phyloP scores from a whole-genome alignment of 139 green algal species.

The Chlamydomonas incerta region DNA sequence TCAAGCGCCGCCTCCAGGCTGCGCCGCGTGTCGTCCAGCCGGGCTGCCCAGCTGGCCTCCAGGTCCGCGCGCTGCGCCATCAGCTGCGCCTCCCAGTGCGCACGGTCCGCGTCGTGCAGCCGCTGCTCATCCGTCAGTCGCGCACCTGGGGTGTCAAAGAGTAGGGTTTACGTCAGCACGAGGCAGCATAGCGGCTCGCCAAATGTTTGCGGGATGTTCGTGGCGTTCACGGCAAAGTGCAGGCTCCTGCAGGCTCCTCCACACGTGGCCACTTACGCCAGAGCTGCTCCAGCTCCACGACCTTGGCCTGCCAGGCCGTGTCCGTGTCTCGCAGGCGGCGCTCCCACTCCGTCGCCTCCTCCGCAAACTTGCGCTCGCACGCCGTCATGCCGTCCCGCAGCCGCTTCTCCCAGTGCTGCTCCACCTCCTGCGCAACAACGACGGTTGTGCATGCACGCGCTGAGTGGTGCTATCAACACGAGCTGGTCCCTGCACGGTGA shows the following conservation, averaged over 20 bases:
- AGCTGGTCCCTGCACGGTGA: too few relatives aligned
- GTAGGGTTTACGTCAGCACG: too few relatives aligned
- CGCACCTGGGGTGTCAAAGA: neutral
- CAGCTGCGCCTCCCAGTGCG: constrained; percentile 38
- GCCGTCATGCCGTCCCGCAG: constrained; percentile 53
- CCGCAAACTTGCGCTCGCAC: constrained; percentile 53
- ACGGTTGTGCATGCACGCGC: neutral
- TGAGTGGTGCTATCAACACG: too few relatives aligned
- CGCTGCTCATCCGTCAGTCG: constrained; percentile 31
- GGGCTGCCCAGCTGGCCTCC: constrained; percentile 10
- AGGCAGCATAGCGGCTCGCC: too few relatives aligned
- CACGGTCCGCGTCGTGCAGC: constrained; percentile 20
- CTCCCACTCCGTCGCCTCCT: constrained; percentile 52
- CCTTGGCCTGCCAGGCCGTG: constrained; percentile 41
- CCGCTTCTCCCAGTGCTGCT: constrained; percentile 61
- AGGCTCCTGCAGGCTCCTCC: too few relatives aligned
- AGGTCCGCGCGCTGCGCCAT: constrained; percentile 30
- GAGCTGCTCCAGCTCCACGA: constrained; percentile 46
- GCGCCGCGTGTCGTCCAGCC: constrained; percentile 24
- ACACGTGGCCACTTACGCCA: constrained; percentile 45
- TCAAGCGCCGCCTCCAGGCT: constrained; percentile 31
- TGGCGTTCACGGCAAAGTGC: too few relatives aligned
- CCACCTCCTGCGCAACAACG: constrained; percentile 40
- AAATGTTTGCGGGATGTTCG: too few relatives aligned
- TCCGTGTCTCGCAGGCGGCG: constrained; percentile 50